Percentiles rank a stretch among this genome's conserved stretches.
Conservation (phyloP, 2,329 filamentous ascomycete genomes). For the Aureobasidium mangrovei region DNA sequence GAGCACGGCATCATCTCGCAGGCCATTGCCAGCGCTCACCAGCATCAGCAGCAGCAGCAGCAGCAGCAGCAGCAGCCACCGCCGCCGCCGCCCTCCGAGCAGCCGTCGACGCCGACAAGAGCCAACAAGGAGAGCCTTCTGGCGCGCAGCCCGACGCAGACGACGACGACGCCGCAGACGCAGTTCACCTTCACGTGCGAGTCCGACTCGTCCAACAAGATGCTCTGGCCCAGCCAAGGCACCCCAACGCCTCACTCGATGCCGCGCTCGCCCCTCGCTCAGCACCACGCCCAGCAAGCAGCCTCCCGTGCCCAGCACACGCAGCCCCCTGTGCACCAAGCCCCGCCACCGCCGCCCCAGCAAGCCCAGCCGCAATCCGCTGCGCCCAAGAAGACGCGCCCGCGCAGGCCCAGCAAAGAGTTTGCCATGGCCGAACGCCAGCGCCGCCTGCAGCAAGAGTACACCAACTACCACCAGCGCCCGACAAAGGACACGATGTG, state of each 20-base stretch:
- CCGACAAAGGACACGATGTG: conserved; percentile 67
- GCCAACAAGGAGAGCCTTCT: conserved; percentile 66
- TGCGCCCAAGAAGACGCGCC: conserved; percentile 49
- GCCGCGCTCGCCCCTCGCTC: neutral
- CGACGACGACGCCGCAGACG: conserved; percentile 60
- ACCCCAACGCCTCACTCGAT: conserved; percentile 11
- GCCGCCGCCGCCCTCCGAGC: conserved; percentile 28
- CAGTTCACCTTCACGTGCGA: conserved; percentile 97
- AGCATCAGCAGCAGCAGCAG: conserved; percentile 51
- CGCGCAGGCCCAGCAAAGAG: conserved; percentile 54
- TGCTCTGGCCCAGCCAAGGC: conserved; percentile 62
- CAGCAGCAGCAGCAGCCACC: no score
- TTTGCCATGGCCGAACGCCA: conserved; percentile 67
- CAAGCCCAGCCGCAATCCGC: conserved; percentile 27
- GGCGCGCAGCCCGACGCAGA: conserved; percentile 52
- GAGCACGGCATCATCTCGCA: conserved; percentile 71
- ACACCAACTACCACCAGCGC: conserved; percentile 66
- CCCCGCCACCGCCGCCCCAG: conserved; percentile 17
- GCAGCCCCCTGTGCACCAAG: conserved; percentile 3
- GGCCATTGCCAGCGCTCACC: conserved; percentile 82
- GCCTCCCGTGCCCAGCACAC: conserved; percentile 19
- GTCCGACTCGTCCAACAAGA: conserved; percentile 72
- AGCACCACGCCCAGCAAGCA: conserved; percentile 16
- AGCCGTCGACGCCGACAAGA: conserved; percentile 44
- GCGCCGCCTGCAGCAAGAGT: conserved; percentile 67